A percentile compares a stretch with the other conserved stretches of the same genome.
phyloP scores from a whole-genome alignment of 2,329 filamentous ascomycete species.

The Sporothrix sp. region DNA sequence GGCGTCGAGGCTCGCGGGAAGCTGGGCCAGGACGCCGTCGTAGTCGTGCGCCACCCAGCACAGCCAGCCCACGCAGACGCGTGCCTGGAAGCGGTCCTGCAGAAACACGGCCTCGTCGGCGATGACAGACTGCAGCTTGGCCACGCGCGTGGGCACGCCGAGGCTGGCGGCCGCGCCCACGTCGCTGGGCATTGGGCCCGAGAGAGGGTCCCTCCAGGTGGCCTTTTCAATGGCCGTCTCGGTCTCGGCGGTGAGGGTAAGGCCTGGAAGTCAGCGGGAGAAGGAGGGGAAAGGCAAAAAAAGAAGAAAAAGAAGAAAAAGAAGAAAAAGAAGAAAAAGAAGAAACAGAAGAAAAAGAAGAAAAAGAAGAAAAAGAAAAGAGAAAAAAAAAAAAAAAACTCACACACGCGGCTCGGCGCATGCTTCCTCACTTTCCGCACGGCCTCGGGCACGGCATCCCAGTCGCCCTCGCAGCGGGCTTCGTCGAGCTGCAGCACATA shows the following conservation, averaged over 20 bases:
- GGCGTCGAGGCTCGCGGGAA: slow-evolving; percentile 52
- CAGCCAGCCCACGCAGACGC: slow-evolving; percentile 75
- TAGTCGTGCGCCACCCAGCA: slow-evolving; percentile 70
- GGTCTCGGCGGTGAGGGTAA: slow-evolving; percentile 58
- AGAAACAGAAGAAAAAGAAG: not conserved
- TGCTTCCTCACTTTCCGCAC: slow-evolving; percentile 93
- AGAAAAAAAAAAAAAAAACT: slow-evolving; percentile 21
- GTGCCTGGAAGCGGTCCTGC: slow-evolving; percentile 65
- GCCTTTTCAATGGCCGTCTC: slow-evolving; percentile 56
- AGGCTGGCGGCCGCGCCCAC: slow-evolving; percentile 32
- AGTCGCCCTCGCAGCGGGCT: slow-evolving; percentile 79
- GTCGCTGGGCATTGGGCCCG: slow-evolving; percentile 33
- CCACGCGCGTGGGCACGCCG: slow-evolving; percentile 36
- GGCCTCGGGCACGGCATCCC: slow-evolving; percentile 78
- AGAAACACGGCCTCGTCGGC: slow-evolving; percentile 43
- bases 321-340: slow-evolving; percentile 1
- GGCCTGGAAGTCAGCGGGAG: slow-evolving; percentile 41
- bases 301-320: not conserved
- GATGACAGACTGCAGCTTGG: slow-evolving; percentile 46
- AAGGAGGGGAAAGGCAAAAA: slow-evolving; percentile 3
- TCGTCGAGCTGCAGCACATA: slow-evolving; percentile 78
- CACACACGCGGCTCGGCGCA: slow-evolving; percentile 77
- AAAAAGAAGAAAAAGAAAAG: slow-evolving; percentile 8
- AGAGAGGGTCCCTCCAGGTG: slow-evolving; percentile 33
- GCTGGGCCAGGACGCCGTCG: slow-evolving; percentile 44